phyloP scores from a whole-genome alignment of 495 filamentous ascomycete genomes.

The Cercophora newfieldiana region DNA sequence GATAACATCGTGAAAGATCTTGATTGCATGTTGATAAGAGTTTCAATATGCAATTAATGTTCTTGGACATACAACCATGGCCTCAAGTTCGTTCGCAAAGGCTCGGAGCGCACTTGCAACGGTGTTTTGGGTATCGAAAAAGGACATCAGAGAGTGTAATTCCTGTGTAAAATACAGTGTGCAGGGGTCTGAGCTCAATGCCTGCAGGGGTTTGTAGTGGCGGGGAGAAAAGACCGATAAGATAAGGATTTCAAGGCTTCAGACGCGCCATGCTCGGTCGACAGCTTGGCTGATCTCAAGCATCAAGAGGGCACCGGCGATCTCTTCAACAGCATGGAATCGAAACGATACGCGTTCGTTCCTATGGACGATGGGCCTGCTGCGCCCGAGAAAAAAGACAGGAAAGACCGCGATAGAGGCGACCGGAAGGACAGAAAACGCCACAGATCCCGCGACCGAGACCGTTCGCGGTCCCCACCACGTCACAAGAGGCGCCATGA shows the following conservation, averaged over 20 bases:
- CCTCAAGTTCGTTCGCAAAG: too few relatives aligned
- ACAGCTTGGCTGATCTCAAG: not conserved
- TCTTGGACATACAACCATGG: too few relatives aligned
- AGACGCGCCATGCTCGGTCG: not conserved
- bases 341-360: conserved; percentile 76
- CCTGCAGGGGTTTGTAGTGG: too few relatives aligned
- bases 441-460: conserved; percentile 41
- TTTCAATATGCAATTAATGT: too few relatives aligned
- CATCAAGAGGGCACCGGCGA: not conserved
- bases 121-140: too few relatives aligned
- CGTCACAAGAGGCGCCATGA: conserved; percentile 36
- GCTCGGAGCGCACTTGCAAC: too few relatives aligned
- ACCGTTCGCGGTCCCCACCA: conserved; percentile 35
- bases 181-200: too few relatives aligned
- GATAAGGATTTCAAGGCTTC: conserved; percentile 28
- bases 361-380: conserved; percentile 78
- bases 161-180: too few relatives aligned
- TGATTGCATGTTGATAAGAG: too few relatives aligned
- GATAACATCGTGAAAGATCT: too few relatives aligned
- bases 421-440: conserved; percentile 57
- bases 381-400: conserved; percentile 52
- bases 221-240: conserved; percentile 21
- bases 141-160: too few relatives aligned
- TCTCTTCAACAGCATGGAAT: conserved; percentile 35
- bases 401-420: conserved; percentile 54